These are phyloP conservation scores for Ceriops tagal DNA, from an alignment of 345 rosid species.

Conservation along the genomic window DNA sequence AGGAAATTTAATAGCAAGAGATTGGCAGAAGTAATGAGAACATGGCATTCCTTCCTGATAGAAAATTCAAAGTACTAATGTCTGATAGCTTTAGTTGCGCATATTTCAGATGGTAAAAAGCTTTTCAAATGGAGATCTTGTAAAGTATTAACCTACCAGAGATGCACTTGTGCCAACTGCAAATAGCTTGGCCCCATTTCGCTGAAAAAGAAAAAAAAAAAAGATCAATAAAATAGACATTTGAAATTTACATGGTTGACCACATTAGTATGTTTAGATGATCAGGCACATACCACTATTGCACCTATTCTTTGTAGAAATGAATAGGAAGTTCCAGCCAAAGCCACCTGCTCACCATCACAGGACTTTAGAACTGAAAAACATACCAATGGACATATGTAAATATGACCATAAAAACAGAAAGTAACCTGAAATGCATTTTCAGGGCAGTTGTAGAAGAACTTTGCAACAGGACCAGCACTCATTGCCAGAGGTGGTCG, in stretches of 20 bases:
- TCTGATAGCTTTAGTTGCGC: too few species aligned
- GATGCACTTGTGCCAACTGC: constrained; percentile 93
- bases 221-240: constrained; percentile 13
- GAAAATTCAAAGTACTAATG: too few species aligned
- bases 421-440: constrained; percentile 86
- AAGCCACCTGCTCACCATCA: constrained; percentile 60
- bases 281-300: constrained; percentile 47
- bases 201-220: constrained; percentile 40
- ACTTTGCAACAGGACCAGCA: constrained; percentile 73
- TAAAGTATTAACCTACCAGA: constrained; percentile 43
- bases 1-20: too few species aligned
- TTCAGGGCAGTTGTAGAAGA: constrained; percentile 92
- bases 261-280: background rate
- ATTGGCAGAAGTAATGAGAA: too few species aligned
- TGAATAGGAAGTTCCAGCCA: constrained; percentile 81
- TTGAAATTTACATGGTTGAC: background rate
- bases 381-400: background rate
- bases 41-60: too few species aligned
- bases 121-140: background rate
- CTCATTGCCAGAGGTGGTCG: constrained; percentile 62
- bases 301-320: constrained; percentile 82
- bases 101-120: too few species aligned
- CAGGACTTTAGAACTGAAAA: constrained; percentile 7
- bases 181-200: constrained; percentile 83
- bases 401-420: background rate